phyloP scores from a whole-genome alignment of 768 basidiomycete genomes.

The Phylloporus scabripes region DNA sequence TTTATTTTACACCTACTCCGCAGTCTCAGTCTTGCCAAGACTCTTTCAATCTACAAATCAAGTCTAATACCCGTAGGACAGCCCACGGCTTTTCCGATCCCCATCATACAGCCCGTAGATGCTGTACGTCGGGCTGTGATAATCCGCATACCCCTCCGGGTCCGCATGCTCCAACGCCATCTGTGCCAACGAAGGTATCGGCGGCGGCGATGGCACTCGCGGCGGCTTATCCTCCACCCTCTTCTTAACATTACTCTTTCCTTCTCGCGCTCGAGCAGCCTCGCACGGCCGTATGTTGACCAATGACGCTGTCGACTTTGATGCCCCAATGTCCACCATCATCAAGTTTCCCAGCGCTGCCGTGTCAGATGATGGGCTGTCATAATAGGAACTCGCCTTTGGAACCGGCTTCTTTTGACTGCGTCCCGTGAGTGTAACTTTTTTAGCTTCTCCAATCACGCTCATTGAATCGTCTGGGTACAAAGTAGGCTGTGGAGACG shows the following conservation, averaged over 20 bases:
- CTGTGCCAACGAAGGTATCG: slow-evolving; percentile 67
- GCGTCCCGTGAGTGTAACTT: slow-evolving; percentile 20
- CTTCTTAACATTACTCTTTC: slow-evolving; percentile 28
- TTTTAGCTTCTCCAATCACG: slow-evolving; percentile 40
- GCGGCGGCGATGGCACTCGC: slow-evolving; percentile 74
- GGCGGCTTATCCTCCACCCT: slow-evolving; percentile 58
- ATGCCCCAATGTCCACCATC: slow-evolving; percentile 51
- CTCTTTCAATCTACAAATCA: slow-evolving; percentile 12
- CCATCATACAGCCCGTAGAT: slow-evolving; percentile 70
- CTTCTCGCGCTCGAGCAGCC: slow-evolving; percentile 26
- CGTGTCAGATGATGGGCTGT: slow-evolving; percentile 33
- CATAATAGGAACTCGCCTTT: slow-evolving; percentile 13
- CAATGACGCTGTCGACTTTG: slow-evolving; percentile 31
- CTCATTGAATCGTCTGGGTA: slow-evolving; percentile 73
- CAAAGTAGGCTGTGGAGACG: slow-evolving; percentile 57
- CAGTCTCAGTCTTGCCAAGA: slow-evolving; percentile 13
- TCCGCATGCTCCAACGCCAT: slow-evolving; percentile 64
- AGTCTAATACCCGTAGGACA: slow-evolving; percentile 21
- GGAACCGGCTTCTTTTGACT: slow-evolving; percentile 33
- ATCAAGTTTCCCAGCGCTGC: slow-evolving; percentile 54
- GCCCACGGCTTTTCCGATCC: slow-evolving; percentile 47
- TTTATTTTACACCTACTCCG: slow-evolving; percentile 14
- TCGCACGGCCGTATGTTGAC: slow-evolving; percentile 28
- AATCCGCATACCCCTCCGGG: slow-evolving; percentile 57
- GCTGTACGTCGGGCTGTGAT: slow-evolving; percentile 79